phyloP scores from a whole-genome alignment of 805 yeast genomes.

The Saccharomycopsis capsularis region DNA sequence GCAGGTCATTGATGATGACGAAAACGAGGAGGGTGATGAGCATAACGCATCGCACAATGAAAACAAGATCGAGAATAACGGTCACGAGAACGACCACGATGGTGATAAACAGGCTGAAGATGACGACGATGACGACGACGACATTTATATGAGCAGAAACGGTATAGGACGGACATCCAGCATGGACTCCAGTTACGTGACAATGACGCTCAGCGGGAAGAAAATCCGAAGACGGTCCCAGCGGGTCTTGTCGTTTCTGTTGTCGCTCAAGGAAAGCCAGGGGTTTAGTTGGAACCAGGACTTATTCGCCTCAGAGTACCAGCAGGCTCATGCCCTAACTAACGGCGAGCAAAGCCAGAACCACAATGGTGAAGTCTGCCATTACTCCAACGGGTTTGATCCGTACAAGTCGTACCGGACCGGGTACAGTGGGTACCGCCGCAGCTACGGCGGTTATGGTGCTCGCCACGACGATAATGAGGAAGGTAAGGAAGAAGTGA shows the following conservation, averaged over 20 bases:
- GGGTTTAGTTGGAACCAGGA: slow-evolving; percentile 77
- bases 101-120: too few relatives aligned
- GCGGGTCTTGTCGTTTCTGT: slow-evolving; percentile 31
- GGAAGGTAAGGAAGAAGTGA: not conserved
- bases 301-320: slow-evolving; percentile 63
- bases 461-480: not conserved
- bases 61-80: not conserved
- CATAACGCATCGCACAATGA: not conserved
- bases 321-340: slow-evolving; percentile 33
- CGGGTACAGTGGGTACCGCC: too few relatives aligned
- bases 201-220: not conserved
- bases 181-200: too few relatives aligned
- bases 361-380: too few relatives aligned
- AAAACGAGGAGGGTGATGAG: not conserved
- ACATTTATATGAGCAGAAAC: not conserved
- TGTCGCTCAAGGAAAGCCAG: slow-evolving; percentile 55
- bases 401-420: not conserved
- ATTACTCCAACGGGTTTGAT: not conserved
- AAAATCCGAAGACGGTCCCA: not conserved
- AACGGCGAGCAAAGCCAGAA: not conserved
- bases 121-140: not conserved
- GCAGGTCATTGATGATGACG: slow-evolving; percentile 14
- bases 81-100: slow-evolving; percentile 17
- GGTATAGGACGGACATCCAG: not conserved
- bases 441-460: not conserved